Evolutionary conservation across 192 early-diverging fungal genomes (phyloP).

Genomic region (Coemansia sp.): DNA sequence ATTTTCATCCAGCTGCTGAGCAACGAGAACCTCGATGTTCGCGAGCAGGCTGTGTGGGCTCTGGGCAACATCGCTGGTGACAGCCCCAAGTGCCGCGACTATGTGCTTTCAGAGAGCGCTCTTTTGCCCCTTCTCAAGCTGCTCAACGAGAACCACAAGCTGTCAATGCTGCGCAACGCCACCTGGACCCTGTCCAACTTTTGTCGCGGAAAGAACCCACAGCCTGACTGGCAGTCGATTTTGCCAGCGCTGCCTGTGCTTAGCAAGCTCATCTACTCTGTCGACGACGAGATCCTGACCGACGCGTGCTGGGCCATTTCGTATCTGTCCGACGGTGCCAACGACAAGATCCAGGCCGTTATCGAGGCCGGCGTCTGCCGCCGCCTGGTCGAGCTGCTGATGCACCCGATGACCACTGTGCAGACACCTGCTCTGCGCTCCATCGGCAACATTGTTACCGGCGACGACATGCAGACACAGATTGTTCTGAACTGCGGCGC

Average conservation of each 20-base stretch:
- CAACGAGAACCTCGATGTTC: constrained; percentile 82
- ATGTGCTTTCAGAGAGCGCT: constrained; percentile 78
- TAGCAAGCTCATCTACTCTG: constrained; percentile 85
- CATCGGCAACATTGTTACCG: constrained; percentile 98
- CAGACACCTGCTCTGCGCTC: constrained; percentile 97
- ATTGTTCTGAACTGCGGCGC: constrained; percentile 90
- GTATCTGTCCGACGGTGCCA: constrained; percentile 95
- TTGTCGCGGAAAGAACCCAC: constrained; percentile 97
- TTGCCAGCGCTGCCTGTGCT: constrained; percentile 82
- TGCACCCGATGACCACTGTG: constrained; percentile 83
- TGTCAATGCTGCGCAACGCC: constrained; percentile 97
- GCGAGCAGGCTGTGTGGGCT: constrained; percentile 99
- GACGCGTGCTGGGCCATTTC: constrained; percentile 99
- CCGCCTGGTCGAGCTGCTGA: constrained; percentile 90
- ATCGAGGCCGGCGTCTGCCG: constrained; percentile 94
- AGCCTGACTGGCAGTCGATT: constrained; percentile 88
- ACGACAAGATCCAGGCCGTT: constrained; percentile 98
- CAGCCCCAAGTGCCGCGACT: constrained; percentile 86
- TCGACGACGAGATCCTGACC: constrained; percentile 93
- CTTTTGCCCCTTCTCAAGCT: constrained; percentile 85
- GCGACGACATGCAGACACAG: constrained; percentile 97
- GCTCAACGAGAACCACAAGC: constrained; percentile 86
- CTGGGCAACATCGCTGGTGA: constrained; percentile 99
- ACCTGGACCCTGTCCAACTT: constrained; percentile 99
- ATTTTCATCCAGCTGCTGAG: constrained; percentile 87